Evolutionary conservation across 2,329 filamentous ascomycete species (phyloP).

Genomic region (Alternaria infectoria): DNA sequence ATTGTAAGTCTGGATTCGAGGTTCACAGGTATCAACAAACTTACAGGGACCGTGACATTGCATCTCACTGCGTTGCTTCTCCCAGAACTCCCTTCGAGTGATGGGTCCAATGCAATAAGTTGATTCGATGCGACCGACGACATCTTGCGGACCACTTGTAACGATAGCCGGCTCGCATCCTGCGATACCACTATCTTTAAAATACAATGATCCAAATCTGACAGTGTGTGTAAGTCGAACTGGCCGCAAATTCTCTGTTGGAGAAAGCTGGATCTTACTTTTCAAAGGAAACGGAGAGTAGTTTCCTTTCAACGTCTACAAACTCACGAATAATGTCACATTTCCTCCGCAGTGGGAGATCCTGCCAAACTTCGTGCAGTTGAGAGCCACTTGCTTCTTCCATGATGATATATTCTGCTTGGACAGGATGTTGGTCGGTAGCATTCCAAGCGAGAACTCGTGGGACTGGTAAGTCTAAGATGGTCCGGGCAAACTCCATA

Average conservation of each 20-base stretch:
- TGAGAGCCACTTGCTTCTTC: slow-evolving; percentile 35
- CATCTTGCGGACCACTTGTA: slow-evolving; percentile 24
- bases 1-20: slow-evolving; percentile 8
- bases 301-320: slow-evolving; percentile 35
- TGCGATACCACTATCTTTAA: slow-evolving; percentile 25
- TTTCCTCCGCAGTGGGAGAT: slow-evolving; percentile 26
- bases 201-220: slow-evolving; percentile 31
- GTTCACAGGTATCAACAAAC: slow-evolving; percentile 5
- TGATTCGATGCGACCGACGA: slow-evolving; percentile 18
- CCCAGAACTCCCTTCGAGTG: slow-evolving; percentile 31
- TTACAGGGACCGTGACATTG: slow-evolving; percentile 33
- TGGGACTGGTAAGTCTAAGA: slow-evolving; percentile 34
- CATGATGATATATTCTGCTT: slow-evolving; percentile 43
- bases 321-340: slow-evolving; percentile 33
- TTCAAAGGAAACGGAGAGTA: slow-evolving; percentile 38
- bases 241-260: slow-evolving; percentile 25
- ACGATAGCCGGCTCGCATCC: slow-evolving; percentile 40
- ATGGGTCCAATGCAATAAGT: slow-evolving; percentile 33
- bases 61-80: slow-evolving; percentile 29
- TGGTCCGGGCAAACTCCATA: slow-evolving; percentile 31
- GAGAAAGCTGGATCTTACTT: slow-evolving; percentile 22
- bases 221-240: slow-evolving; percentile 17
- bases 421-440: slow-evolving; percentile 29
- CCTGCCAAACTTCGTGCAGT: slow-evolving; percentile 30
- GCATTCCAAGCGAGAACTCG: slow-evolving; percentile 34